phyloP scores from a whole-genome alignment of 2,329 filamentous ascomycete genomes.

The Tricladium varicosporioides region DNA sequence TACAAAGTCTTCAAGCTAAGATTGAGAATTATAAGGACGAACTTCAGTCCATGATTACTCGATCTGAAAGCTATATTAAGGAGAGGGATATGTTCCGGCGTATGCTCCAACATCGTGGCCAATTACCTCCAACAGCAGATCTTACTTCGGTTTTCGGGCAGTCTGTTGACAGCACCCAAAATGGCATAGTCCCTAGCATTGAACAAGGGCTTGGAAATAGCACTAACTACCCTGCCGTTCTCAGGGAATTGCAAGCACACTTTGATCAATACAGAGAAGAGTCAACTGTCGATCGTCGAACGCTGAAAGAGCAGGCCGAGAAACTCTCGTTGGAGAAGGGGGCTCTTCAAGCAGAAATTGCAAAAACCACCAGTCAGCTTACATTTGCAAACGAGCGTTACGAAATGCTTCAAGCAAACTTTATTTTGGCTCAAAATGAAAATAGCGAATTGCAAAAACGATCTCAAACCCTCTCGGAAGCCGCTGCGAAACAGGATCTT shows the following conservation, averaged over 20 bases:
- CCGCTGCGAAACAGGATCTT: constrained; percentile 84
- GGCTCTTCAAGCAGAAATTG: constrained; percentile 76
- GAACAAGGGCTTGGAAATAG: constrained; percentile 51
- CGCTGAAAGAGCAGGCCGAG: constrained; percentile 82
- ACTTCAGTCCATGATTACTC: constrained; percentile 74
- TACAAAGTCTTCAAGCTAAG: constrained; percentile 70
- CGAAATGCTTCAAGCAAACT: constrained; percentile 87
- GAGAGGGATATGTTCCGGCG: constrained; percentile 98
- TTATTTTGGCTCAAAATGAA: constrained; percentile 77
- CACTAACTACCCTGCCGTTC: constrained; percentile 70
- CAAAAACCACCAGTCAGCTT: constrained; percentile 76
- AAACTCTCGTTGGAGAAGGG: constrained; percentile 79
- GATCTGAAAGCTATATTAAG: constrained; percentile 89
- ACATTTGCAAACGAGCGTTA: constrained; percentile 79
- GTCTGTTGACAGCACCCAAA: constrained; percentile 58
- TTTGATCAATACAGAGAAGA: constrained; percentile 90
- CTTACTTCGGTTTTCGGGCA: constrained; percentile 69
- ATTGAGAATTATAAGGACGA: constrained; percentile 81
- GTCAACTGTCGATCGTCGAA: constrained; percentile 74
- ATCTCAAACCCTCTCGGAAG: constrained; percentile 72
- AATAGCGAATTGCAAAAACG: constrained; percentile 85
- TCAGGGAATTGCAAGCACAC: constrained; percentile 85
- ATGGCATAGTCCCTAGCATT: constrained; percentile 56
- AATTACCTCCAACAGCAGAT: constrained; percentile 57
- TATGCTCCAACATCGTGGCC: constrained; percentile 77